Conservation (phyloP, 2,329 filamentous ascomycete genomes). For the Cercospora sesami region DNA sequence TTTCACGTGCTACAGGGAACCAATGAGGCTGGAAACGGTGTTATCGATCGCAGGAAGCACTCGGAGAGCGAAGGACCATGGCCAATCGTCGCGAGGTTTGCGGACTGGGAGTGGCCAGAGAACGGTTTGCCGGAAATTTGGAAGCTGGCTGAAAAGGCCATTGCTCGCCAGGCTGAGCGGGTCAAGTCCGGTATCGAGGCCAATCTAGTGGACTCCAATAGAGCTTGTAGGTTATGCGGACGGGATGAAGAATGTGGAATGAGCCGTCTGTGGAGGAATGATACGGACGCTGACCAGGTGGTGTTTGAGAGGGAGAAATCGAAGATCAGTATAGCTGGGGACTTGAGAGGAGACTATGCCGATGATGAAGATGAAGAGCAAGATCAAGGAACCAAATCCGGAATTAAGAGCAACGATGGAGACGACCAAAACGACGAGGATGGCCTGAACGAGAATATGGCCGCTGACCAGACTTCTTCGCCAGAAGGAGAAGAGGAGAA, state of each 20-base stretch:
- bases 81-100: background rate
- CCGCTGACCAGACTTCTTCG: background rate
- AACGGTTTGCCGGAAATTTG: background rate
- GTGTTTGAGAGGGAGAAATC: conserved; percentile 11
- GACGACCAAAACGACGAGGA: background rate
- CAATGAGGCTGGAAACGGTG: background rate
- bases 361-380: conserved; percentile 7
- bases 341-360: background rate
- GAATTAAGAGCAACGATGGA: background rate
- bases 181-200: background rate
- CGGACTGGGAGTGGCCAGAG: background rate
- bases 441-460: background rate
- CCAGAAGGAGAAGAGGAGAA: background rate
- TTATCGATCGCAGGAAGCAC: background rate
- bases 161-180: background rate
- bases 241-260: background rate
- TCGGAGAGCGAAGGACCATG: background rate
- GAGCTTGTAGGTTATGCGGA: background rate
- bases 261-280: background rate
- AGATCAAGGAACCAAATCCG: background rate
- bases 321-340: background rate
- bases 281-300: background rate
- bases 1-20: background rate
- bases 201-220: background rate
- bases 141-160: background rate